Conservation (phyloP, 169 alveolate species). For the Eimeria tenella region DNA sequence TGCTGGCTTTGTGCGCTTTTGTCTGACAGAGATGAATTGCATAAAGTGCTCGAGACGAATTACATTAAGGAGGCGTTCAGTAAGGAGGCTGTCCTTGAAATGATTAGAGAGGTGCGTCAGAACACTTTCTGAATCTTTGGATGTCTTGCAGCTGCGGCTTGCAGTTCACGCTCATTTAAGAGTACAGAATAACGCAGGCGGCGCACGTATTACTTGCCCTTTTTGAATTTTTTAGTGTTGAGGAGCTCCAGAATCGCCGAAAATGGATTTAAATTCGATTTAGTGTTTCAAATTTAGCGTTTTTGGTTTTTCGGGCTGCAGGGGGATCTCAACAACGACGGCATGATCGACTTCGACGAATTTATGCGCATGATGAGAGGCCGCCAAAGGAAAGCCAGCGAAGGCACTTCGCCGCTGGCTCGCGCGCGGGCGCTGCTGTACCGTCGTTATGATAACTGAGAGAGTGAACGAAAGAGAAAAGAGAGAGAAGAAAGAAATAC, state of each 20-base stretch:
- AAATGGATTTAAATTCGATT: not conserved
- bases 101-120: conserved; percentile 86
- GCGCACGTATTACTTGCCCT: too few relatives aligned
- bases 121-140: too few relatives aligned
- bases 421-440: conserved; percentile 76
- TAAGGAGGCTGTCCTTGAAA: conserved; percentile 82
- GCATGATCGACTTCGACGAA: conserved; percentile 94
- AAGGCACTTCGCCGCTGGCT: conserved; percentile 67
- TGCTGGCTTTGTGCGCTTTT: not conserved
- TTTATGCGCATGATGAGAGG: conserved; percentile 93
- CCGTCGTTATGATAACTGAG: conserved; percentile 43
- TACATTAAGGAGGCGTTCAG: conserved; percentile 83
- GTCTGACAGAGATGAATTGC: conserved; percentile 82
- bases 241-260: not conserved
- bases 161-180: too few relatives aligned
- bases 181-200: too few relatives aligned
- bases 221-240: not conserved
- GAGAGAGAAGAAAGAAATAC: not conserved
- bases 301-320: not conserved
- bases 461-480: not conserved
- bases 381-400: conserved; percentile 54
- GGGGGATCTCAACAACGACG: conserved; percentile 85
- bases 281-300: not conserved
- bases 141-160: too few relatives aligned
- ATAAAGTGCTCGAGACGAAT: conserved; percentile 80